These are phyloP conservation scores for Rutidosis leptorrhynchoides DNA, from an alignment of 129 eudicot species.

Conservation along the genomic window DNA sequence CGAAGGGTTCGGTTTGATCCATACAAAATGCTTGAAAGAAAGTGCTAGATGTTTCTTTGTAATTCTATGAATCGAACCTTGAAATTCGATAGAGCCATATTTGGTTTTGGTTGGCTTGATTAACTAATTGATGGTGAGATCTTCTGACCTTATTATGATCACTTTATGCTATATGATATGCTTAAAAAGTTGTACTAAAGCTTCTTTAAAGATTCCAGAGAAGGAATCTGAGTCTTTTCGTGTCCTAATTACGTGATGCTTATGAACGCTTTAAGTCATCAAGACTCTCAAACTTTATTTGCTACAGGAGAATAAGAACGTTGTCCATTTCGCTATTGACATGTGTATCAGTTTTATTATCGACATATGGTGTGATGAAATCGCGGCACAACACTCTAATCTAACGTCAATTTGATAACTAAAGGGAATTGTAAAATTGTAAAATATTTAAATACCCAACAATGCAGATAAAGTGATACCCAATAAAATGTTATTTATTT, in stretches of 20 bases:
- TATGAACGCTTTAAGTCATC: background rate
- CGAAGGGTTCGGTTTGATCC: background rate
- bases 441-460: no score
- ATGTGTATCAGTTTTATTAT: no score
- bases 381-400: background rate
- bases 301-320: background rate
- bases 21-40: background rate
- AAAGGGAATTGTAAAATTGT: background rate
- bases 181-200: background rate
- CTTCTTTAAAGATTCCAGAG: conserved; percentile 8
- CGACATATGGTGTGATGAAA: no score
- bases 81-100: no score
- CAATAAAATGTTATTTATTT: no score
- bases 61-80: background rate
- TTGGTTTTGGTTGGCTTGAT: background rate
- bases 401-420: background rate
- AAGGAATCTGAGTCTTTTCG: conserved; percentile 9
- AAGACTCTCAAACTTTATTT: background rate
- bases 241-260: conserved; percentile 18
- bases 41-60: background rate
- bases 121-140: conserved; percentile 4
- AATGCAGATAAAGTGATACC: no score
- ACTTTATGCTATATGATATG: conserved; percentile 4
- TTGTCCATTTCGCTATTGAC: no score
- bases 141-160: conserved; percentile 2